phyloP scores from a whole-genome alignment of 371 early-diverging fungal genomes.

The Globomyces sp. region DNA sequence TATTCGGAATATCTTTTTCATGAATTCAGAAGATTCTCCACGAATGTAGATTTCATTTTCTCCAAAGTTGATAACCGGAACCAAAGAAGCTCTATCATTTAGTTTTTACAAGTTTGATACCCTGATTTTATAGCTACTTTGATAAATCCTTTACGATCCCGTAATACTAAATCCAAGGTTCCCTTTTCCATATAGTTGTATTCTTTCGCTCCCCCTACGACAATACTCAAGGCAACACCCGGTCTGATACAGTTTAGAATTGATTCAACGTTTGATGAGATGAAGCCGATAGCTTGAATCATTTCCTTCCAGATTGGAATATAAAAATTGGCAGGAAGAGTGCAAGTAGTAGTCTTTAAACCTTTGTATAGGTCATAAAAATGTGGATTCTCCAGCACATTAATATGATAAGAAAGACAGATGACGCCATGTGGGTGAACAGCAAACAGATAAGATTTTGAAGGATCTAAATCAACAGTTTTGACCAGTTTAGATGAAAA shows the following conservation, averaged over 20 bases:
- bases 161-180: conserved; percentile 58
- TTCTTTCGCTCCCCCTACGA: conserved; percentile 50
- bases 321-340: conserved; percentile 32
- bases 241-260: conserved; percentile 15
- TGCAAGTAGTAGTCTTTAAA: conserved; percentile 17
- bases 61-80: conserved; percentile 78
- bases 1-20: conserved; percentile 56
- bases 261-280: conserved; percentile 27
- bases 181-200: conserved; percentile 20
- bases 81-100: conserved; percentile 56
- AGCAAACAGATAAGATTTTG: conserved; percentile 55
- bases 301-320: conserved; percentile 19
- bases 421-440: conserved; percentile 41
- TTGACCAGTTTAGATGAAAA: conserved; percentile 75
- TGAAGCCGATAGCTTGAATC: conserved; percentile 12
- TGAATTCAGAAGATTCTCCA: conserved; percentile 35
- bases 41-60: conserved; percentile 69
- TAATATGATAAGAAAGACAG: not conserved
- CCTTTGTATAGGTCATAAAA: conserved; percentile 16
- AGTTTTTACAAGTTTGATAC: conserved; percentile 4
- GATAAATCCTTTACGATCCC: conserved; percentile 75
- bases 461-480: conserved; percentile 73
- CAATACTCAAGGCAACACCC: conserved; percentile 28
- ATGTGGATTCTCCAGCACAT: not conserved
- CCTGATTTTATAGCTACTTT: conserved; percentile 75